Conservation (phyloP, 495 filamentous ascomycete genomes). For the Neurospora africana region DNA sequence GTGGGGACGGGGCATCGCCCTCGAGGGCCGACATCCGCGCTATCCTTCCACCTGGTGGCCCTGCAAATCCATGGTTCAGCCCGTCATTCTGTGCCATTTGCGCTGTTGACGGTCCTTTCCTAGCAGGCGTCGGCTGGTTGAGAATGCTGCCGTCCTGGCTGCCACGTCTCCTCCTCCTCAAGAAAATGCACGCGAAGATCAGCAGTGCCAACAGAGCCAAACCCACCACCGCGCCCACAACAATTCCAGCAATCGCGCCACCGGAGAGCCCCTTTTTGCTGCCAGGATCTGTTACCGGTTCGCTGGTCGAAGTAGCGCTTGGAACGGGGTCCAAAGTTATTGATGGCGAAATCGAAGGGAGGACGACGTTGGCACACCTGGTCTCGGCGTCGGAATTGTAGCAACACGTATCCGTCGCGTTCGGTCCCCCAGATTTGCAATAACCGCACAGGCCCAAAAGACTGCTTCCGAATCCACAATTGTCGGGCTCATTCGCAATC, state of each 20-base stretch:
- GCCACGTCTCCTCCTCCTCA: conserved; percentile 47
- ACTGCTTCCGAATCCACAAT: conserved; percentile 82
- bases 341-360: conserved; percentile 64
- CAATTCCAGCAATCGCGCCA: conserved; percentile 82
- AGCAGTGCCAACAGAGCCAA: conserved; percentile 56
- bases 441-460: conserved; percentile 78
- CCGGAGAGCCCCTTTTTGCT: conserved; percentile 52
- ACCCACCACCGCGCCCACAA: conserved; percentile 68
- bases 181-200: conserved; percentile 46
- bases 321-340: conserved; percentile 49
- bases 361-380: conserved; percentile 59
- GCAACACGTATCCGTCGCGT: conserved; percentile 93
- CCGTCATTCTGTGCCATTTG: conserved; percentile 25
- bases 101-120: conserved; percentile 38
- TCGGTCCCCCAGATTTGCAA: conserved; percentile 70
- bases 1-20: conserved; percentile 47
- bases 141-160: conserved; percentile 56
- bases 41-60: conserved; percentile 79
- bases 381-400: conserved; percentile 61
- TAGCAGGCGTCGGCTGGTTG: conserved; percentile 77
- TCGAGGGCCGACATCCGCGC: conserved; percentile 94
- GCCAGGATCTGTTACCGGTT: conserved; percentile 28
- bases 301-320: conserved; percentile 33
- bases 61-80: conserved; percentile 51
- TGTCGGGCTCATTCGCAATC: conserved; percentile 65